Base-by-base conservation (phyloP, 306 rosid genomes). In the Vigna nakashimae region DNA sequence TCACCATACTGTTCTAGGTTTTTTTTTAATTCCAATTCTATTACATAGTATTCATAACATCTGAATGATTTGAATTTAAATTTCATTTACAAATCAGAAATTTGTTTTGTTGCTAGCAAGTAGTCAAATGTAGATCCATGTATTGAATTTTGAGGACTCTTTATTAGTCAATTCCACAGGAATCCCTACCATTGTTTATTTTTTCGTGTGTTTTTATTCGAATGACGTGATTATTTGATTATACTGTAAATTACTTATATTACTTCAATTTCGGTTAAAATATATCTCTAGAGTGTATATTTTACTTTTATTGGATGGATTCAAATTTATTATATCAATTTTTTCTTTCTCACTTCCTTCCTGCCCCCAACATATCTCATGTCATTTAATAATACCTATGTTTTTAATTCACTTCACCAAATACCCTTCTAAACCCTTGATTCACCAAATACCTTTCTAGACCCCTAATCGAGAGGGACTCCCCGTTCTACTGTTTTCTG, bases 21-120 rank as follows among this genome's bases (percentile, higher is more conserved):
- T 55, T 55, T 65, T 62, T 63, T 32, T 1, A 4, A 38, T 62
- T 77, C 74, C 58, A 3, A 53, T 74, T 84, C 17, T 74, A 83
- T 83, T 79, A 36, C 72, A 76, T 76, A 81, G 80, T 81, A 72
- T 79, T 78, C 1, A 52, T 34, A 40, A 63, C 69, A 22, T 43
- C 40, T 45, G n/a, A 10, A 64, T 20, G 34, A 74, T 74, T 64
- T 62, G 40, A n/a, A 68, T 71, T 76, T 24, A 63, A 9, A 71
- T 51, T 60, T 32, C 52, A 53, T 64, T 53, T 51, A 46, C 59
- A 63, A 32, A 56, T 65, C 32, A 18, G 75, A 56, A 20, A 46
- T 83, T 76, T 59, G 38, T 69, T 80, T 65, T 57, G 12, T 62
- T 5, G 42, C 13, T 26, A 14, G 43, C 9, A 68, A 24, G 48